phyloP scores from a whole-genome alignment of 2,329 filamentous ascomycete species.

The Botrytis elliptica region DNA sequence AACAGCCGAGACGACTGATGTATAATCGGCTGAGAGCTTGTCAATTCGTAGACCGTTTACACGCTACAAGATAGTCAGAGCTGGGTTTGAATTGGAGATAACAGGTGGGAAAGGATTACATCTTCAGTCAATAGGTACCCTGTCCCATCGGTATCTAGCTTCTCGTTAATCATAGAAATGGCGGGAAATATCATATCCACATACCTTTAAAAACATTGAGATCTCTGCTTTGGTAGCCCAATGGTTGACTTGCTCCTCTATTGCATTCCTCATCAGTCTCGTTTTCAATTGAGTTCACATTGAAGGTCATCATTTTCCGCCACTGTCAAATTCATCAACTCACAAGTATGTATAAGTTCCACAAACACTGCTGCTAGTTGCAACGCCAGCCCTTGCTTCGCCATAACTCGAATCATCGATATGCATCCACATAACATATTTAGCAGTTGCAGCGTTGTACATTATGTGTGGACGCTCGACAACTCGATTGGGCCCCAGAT shows the following conservation, averaged over 20 bases:
- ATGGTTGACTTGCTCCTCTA: constrained; percentile 36
- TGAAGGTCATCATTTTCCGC: not conserved
- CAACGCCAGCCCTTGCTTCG: constrained; percentile 65
- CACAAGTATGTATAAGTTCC: constrained; percentile 55
- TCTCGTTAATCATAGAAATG: constrained; percentile 8
- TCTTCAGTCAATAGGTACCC: constrained; percentile 64
- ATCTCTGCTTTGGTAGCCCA: constrained; percentile 39
- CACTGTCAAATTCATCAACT: constrained; percentile 19
- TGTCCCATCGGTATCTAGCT: constrained; percentile 58
- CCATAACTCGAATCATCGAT: constrained; percentile 61
- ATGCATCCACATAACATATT: constrained; percentile 70
- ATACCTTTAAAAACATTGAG: constrained; percentile 38
- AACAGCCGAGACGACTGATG: constrained; percentile 43
- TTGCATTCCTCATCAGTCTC: not conserved
- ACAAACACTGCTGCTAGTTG: constrained; percentile 57
- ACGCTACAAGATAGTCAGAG: constrained; percentile 42
- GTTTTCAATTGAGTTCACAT: not conserved
- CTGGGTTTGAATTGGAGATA: too few relatives aligned
- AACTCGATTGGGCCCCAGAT: constrained; percentile 60
- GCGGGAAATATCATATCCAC: not conserved
- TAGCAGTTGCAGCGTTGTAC: constrained; percentile 61
- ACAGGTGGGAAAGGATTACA: constrained; percentile 39
- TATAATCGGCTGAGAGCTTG: constrained; percentile 56
- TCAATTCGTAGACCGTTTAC: constrained; percentile 58
- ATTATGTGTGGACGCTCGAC: constrained; percentile 69